Evolutionary conservation across 2,329 filamentous ascomycete species (phyloP).

Genomic region (Dactylellina haptotyla): DNA sequence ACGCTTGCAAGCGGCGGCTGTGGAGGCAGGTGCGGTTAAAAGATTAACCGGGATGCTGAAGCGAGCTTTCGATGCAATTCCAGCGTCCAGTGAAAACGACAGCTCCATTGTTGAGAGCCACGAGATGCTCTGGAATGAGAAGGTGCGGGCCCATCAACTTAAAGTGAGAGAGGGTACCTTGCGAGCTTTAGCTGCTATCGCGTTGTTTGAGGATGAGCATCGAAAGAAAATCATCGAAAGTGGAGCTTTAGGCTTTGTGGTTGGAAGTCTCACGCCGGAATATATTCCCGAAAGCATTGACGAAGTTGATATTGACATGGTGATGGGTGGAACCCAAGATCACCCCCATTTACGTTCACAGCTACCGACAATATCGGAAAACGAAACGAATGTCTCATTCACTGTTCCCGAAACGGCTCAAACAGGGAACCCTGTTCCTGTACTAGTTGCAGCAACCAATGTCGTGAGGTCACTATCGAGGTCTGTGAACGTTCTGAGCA

Average conservation of each 20-base stretch:
- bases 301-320: conserved; percentile 20
- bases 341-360: conserved; percentile 15
- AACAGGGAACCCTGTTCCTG: conserved; percentile 80
- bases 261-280: conserved; percentile 79
- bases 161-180: conserved; percentile 79
- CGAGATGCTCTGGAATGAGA: conserved; percentile 67
- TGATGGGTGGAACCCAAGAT: conserved; percentile 38
- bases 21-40: conserved; percentile 73
- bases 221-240: conserved; percentile 83
- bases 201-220: conserved; percentile 82
- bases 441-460: conserved; percentile 86
- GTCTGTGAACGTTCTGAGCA: conserved; percentile 84
- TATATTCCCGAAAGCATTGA: conserved; percentile 59
- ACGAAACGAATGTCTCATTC: conserved; percentile 57
- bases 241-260: conserved; percentile 81
- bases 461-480: conserved; percentile 82
- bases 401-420: conserved; percentile 60
- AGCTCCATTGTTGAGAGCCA: conserved; percentile 66
- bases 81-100: conserved; percentile 23
- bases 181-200: conserved; percentile 81
- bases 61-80: conserved; percentile 69
- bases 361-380: conserved; percentile 21
- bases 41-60: conserved; percentile 73
- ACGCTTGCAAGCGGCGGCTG: conserved; percentile 81
- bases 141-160: conserved; percentile 73